Evolutionary conservation across 345 rosid species (phyloP).

Genomic region (Balakata baccata): DNA sequence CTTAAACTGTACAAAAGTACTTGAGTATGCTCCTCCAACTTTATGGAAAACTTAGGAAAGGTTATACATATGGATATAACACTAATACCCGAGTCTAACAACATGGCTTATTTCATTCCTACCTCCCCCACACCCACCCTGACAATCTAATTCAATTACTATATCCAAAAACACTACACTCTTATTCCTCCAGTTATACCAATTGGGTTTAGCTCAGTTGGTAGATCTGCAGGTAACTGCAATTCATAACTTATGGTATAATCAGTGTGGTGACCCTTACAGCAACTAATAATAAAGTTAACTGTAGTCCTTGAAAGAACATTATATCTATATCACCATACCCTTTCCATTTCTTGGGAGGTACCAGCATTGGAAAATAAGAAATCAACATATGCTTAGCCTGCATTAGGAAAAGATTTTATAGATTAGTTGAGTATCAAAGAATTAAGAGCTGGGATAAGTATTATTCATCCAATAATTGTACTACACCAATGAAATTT

Average conservation of each 20-base stretch:
- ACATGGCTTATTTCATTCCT: background rate
- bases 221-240: too few relatives aligned
- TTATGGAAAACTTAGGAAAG: background rate
- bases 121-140: background rate
- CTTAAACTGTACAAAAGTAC: background rate
- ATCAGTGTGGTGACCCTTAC: background rate
- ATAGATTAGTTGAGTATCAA: conserved; percentile 2
- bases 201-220: too few relatives aligned
- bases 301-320: background rate
- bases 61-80: background rate
- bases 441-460: conserved; percentile 9
- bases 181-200: background rate
- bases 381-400: conserved; percentile 89
- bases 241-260: background rate
- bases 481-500: background rate
- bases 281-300: background rate
- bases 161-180: background rate
- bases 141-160: background rate
- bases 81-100: background rate
- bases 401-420: conserved; percentile 44
- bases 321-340: conserved; percentile 30
- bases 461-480: background rate
- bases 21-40: background rate
- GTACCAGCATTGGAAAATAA: conserved; percentile 93
- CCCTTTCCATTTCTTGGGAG: conserved; percentile 98